These are phyloP conservation scores for Priceomyces castillae DNA, from an alignment of 805 yeast genomes.

Conservation along the genomic window DNA sequence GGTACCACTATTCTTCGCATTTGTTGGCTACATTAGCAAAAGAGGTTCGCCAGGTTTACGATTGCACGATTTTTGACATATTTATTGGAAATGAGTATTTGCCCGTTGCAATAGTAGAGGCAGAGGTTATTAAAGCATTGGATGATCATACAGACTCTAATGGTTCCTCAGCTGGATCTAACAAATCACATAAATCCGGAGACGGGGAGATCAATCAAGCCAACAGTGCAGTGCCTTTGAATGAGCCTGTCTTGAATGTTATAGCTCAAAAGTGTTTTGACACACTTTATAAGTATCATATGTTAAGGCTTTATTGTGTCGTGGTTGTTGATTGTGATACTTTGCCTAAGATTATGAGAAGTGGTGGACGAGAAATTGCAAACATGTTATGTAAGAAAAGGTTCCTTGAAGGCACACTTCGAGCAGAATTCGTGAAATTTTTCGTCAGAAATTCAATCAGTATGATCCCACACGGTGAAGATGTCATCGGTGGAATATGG, in stretches of 20 bases:
- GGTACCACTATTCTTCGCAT: constrained; percentile 85
- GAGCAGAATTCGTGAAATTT: constrained; percentile 81
- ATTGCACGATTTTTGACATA: constrained; percentile 89
- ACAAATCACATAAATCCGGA: constrained; percentile 13
- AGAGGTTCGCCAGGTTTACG: constrained; percentile 76
- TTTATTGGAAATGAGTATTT: constrained; percentile 75
- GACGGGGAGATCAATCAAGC: constrained; percentile 14
- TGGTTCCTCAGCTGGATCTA: constrained; percentile 10
- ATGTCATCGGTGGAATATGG: constrained; percentile 81
- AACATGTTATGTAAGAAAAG: constrained; percentile 78
- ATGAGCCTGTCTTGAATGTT: constrained; percentile 41
- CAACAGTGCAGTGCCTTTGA: constrained; percentile 40
- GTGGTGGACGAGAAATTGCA: constrained; percentile 90
- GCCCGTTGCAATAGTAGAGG: constrained; percentile 83
- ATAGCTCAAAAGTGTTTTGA: constrained; percentile 46
- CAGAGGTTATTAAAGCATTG: constrained; percentile 42
- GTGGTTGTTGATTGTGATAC: constrained; percentile 76
- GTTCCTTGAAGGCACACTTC: constrained; percentile 74
- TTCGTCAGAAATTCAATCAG: constrained; percentile 61
- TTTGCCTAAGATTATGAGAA: constrained; percentile 77
- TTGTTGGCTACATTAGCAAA: constrained; percentile 79
- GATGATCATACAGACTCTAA: constrained; percentile 23
- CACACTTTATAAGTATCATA: constrained; percentile 49
- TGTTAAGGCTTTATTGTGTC: constrained; percentile 77
- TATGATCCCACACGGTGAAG: constrained; percentile 71